Evolutionary conservation across 352 stramenopile genomes (phyloP).

Genomic region (Globisporangium solare): DNA sequence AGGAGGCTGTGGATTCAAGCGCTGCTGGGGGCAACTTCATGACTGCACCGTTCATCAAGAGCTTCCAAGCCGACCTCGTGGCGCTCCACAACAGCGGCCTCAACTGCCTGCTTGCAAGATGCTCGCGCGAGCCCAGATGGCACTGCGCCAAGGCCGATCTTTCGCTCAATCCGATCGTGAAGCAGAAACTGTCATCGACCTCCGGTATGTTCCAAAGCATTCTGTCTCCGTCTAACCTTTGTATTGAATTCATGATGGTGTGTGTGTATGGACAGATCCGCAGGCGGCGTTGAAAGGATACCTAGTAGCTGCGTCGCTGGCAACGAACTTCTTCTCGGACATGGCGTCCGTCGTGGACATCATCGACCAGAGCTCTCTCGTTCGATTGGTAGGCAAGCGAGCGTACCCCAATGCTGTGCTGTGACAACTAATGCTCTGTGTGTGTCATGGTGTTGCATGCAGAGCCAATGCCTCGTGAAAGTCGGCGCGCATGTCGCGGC

Average conservation of each 20-base stretch:
- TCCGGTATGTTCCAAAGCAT: conserved; percentile 31
- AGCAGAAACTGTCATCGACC: conserved; percentile 53
- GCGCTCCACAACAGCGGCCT: conserved; percentile 48
- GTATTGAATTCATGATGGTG: background rate
- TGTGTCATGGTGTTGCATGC: conserved; percentile 2
- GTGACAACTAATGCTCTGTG: background rate
- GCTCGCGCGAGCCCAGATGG: conserved; percentile 73
- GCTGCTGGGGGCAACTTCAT: conserved; percentile 16
- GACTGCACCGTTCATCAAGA: conserved; percentile 51
- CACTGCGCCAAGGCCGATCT: conserved; percentile 71
- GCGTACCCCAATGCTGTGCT: background rate
- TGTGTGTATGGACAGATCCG: conserved; percentile 39
- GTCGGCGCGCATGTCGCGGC: conserved; percentile 72
- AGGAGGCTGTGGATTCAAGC: conserved; percentile 15
- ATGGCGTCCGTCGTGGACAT: conserved; percentile 65
- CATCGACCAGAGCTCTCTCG: conserved; percentile 81
- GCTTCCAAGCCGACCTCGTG: conserved; percentile 53
- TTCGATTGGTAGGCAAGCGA: conserved; percentile 52
- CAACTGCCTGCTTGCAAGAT: conserved; percentile 44
- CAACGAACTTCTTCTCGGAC: conserved; percentile 82
- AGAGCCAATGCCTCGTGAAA: conserved; percentile 84
- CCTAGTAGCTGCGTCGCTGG: conserved; percentile 66
- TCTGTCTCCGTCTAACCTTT: conserved; percentile 1
- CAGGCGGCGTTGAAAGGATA: conserved; percentile 63
- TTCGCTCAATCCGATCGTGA: conserved; percentile 63